Conservation (phyloP, 306 rosid genomes). For the Pyrus betulifolia region DNA sequence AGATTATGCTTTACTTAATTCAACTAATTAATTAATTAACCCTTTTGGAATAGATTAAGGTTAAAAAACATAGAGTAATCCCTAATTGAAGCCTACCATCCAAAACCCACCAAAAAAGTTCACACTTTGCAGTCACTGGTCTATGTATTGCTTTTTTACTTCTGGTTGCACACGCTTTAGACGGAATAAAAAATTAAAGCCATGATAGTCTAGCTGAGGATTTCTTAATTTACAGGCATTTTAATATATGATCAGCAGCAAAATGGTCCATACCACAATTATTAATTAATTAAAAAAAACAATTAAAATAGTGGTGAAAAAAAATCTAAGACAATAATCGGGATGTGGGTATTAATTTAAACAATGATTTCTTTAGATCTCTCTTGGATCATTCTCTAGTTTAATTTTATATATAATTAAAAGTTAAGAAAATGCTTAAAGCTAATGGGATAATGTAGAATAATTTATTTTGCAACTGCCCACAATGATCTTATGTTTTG, state of each 20-base stretch:
- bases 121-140: constrained; percentile 1
- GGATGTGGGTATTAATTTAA: neutral
- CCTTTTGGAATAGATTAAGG: neutral
- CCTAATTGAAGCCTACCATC: neutral
- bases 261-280: neutral
- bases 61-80: constrained; percentile 2
- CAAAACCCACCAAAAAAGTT: constrained; percentile 1
- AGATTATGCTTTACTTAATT: neutral
- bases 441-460: constrained; percentile 29
- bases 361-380: constrained; percentile 9
- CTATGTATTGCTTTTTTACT: constrained; percentile 1
- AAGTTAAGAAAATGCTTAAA: constrained; percentile 10
- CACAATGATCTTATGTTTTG: constrained; percentile 11
- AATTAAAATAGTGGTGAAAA: neutral
- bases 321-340: constrained; percentile 1
- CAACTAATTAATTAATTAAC: constrained; percentile 1
- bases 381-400: constrained; percentile 15
- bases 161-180: constrained; percentile 4
- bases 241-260: neutral
- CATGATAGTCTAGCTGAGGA: neutral
- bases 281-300: neutral
- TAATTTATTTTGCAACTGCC: constrained; percentile 19
- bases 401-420: neutral
- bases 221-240: neutral
- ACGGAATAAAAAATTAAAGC: constrained; percentile 23